A percentile compares a stretch with the other conserved stretches of the same genome.
These are phyloP conservation scores for Trematosphaeria pertusa DNA, from an alignment of 2,329 filamentous ascomycete genomes.

Conservation along the genomic window DNA sequence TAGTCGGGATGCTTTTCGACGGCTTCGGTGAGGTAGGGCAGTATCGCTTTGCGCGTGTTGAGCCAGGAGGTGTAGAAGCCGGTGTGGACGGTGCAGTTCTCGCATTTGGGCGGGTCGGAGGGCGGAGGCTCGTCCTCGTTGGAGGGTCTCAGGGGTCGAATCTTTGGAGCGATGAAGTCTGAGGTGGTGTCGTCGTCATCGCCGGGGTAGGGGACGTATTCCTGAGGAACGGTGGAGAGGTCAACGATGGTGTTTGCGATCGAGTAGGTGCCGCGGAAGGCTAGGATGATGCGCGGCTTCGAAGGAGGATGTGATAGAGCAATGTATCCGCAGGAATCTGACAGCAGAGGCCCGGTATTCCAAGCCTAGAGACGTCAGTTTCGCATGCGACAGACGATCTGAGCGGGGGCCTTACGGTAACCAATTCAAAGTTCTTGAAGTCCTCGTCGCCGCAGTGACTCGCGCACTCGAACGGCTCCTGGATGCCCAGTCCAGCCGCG, in stretches of 20 bases:
- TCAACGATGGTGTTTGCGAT: conserved; percentile 91
- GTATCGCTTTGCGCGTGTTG: conserved; percentile 71
- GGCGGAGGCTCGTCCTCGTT: conserved; percentile 30
- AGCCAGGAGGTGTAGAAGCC: conserved; percentile 90
- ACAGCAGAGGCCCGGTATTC: conserved; percentile 86
- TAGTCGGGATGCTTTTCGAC: conserved; percentile 71
- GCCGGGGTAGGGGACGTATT: conserved; percentile 85
- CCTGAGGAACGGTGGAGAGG: conserved; percentile 85
- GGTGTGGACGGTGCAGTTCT: conserved; percentile 89
- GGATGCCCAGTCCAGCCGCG: conserved; percentile 80
- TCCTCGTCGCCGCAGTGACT: conserved; percentile 84
- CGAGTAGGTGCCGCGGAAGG: conserved; percentile 94
- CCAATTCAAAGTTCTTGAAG: conserved; percentile 79
- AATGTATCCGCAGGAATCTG: conserved; percentile 93
- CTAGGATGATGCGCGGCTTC: conserved; percentile 74
- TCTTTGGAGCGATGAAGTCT: conserved; percentile 29
- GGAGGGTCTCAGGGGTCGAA: conserved; percentile 13
- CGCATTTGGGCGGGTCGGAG: conserved; percentile 64
- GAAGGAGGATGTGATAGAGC: conserved; percentile 77
- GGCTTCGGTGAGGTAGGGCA: conserved; percentile 70
- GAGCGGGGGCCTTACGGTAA: conserved; percentile 57
- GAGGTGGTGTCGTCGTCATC: conserved; percentile 49
- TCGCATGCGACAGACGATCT: conserved; percentile 2
- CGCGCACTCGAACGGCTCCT: conserved; percentile 81
- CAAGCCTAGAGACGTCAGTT: conserved; percentile 64